These are phyloP conservation scores for Xylariaceae sp. DNA, from an alignment of 2,329 filamentous ascomycete species.

Conservation along the genomic window DNA sequence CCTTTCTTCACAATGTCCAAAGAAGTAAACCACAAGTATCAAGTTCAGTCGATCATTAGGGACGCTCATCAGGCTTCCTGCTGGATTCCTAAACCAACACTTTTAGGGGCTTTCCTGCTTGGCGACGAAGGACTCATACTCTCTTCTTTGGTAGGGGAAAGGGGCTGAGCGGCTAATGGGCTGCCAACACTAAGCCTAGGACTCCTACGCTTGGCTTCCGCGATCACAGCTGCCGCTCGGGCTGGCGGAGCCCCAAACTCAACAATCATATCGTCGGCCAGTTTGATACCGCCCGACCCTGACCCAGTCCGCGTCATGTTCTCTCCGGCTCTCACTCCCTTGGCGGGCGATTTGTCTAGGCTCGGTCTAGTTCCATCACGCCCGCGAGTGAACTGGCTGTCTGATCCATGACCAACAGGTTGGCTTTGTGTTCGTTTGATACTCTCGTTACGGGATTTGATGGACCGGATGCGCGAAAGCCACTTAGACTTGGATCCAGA, in stretches of 20 bases:
- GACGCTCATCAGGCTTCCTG: slow-evolving; percentile 1
- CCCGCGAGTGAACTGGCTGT: not conserved
- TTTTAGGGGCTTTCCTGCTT: slow-evolving; percentile 7
- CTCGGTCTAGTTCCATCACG: not conserved
- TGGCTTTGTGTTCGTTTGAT: slow-evolving; percentile 5
- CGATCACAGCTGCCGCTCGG: slow-evolving; percentile 6
- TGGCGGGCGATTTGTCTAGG: not conserved
- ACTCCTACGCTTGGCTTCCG: slow-evolving; percentile 8
- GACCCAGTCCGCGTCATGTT: slow-evolving; percentile 27
- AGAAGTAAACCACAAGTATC: not conserved
- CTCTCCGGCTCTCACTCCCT: slow-evolving; percentile 12
- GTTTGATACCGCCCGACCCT: slow-evolving; percentile 25
- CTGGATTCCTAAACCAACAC: slow-evolving; percentile 18
- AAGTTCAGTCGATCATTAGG: not conserved
- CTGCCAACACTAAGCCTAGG: slow-evolving; percentile 11
- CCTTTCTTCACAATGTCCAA: too few relatives aligned
- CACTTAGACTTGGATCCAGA: slow-evolving; percentile 2
- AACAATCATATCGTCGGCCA: slow-evolving; percentile 27
- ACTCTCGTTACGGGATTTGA: slow-evolving; percentile 11
- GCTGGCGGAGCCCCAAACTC: slow-evolving; percentile 26
- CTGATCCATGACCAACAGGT: not conserved
- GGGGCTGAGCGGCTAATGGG: slow-evolving; percentile 9
- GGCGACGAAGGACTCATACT: slow-evolving; percentile 5
- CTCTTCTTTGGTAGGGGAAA: not conserved
- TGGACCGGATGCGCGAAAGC: slow-evolving; percentile 15